Evolutionary conservation across 1,284 basidiomycete genomes (phyloP), one percentile per base, ranked within the genome.

Genomic region (Trametes hirsuta): DNA sequence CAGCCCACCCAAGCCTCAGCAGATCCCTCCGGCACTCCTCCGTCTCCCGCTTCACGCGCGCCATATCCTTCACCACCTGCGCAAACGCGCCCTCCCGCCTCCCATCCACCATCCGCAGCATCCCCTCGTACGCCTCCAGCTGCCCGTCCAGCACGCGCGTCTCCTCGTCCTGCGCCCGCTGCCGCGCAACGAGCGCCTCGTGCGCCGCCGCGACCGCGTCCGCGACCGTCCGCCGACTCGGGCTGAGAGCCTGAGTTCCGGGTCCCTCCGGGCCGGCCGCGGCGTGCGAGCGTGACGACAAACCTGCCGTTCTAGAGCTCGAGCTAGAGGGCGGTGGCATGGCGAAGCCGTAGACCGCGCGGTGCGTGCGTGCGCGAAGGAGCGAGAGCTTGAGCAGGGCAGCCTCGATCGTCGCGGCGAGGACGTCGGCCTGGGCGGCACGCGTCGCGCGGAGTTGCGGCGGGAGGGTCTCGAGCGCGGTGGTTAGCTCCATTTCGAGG

Each of bases 1-100:
- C 79, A 5, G 78, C 80, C 80, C 80, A 84, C 4, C 81, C 82
- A 30, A 84, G 69, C 47, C 81, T 72, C 52, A 79, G 69, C 53
- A 84, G 68, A 65, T 84, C 81, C 53, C 70, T 72, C 60, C 73
- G 68, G 61, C 82, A 82, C 65, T 83, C 81, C 37, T 84, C 81
- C 22, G 74, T 79, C 66, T 81, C 82, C 59, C 72, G 74, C 67
- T 78, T 75, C 14, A 82, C 77, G 47, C 75, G 71, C 14, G 77
- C 73, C 77, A 79, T 82, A 58, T 84, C 82, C 48, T 78, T 74
- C n/a, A 82, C 74, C 10, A 83, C 69, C 66, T 83, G 81, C 50
- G 67, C 70, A 63, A 80, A 83, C 41, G 55, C 40, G 11, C 55
- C 55, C 35, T 47, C 47, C 14, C 55, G 78, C 77, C 66, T 67